Evolutionary conservation across 768 basidiomycete genomes (phyloP).

Genomic region (Pholiota molesta): DNA sequence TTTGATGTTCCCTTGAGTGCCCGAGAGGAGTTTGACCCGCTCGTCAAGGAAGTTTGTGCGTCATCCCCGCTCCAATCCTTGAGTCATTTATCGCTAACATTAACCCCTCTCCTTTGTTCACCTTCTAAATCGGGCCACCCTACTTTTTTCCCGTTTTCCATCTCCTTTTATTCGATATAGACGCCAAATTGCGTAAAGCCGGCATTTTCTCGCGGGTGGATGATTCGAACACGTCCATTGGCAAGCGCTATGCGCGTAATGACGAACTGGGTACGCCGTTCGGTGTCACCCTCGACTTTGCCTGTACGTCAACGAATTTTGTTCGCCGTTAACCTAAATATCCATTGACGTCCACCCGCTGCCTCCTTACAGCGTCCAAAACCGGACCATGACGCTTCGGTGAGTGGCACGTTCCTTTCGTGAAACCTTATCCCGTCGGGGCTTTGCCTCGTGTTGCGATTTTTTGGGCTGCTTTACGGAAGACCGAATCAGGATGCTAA

Average conservation of each 20-base stretch:
- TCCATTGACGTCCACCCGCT: neutral
- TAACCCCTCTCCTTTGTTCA: slow-evolving; percentile 10
- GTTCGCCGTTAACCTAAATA: neutral
- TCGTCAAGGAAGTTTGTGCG: slow-evolving; percentile 90
- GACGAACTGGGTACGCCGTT: slow-evolving; percentile 99
- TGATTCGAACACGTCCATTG: slow-evolving; percentile 93
- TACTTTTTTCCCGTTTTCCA: slow-evolving; percentile 6
- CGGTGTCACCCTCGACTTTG: slow-evolving; percentile 96
- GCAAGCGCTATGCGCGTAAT: slow-evolving; percentile 96
- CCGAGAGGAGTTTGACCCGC: slow-evolving; percentile 80
- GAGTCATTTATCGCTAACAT: slow-evolving; percentile 19
- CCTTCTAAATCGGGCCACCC: slow-evolving; percentile 4
- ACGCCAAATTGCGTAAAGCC: slow-evolving; percentile 81
- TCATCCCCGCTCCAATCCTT: slow-evolving; percentile 27
- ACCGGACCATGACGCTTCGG: slow-evolving; percentile 93
- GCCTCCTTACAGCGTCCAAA: slow-evolving; percentile 70
- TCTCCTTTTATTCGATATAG: slow-evolving; percentile 40
- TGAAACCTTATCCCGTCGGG: neutral
- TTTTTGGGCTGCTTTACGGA: neutral
- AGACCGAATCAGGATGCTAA: neutral
- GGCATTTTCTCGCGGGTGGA: slow-evolving; percentile 95
- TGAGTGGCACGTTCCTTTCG: slow-evolving; percentile 40
- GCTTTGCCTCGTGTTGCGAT: neutral
- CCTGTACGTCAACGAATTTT: slow-evolving; percentile 44
- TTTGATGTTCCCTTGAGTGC: slow-evolving; percentile 93